Conservation (phyloP, 495 filamentous ascomycete species). For the Daldinia vernicosa region DNA sequence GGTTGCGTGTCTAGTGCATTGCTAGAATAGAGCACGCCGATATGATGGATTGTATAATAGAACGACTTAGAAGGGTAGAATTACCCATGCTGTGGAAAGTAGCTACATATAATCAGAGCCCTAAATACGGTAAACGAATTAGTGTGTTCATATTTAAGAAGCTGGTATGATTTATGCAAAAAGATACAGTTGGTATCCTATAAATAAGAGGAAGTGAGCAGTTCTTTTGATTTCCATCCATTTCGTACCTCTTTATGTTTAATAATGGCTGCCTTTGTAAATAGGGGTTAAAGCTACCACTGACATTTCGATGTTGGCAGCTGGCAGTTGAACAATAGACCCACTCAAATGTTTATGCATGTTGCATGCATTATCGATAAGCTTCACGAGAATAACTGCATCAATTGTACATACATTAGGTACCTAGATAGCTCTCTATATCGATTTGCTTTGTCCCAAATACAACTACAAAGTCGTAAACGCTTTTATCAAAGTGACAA, state of each 20-base stretch:
- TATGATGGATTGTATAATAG: constrained; percentile 42
- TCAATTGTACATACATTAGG: too few species aligned
- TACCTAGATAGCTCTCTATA: neutral
- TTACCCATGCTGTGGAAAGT: constrained; percentile 6
- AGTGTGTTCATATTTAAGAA: neutral
- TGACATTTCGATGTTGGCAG: neutral
- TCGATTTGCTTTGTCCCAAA: constrained; percentile 3
- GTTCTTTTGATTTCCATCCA: neutral
- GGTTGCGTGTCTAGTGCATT: neutral
- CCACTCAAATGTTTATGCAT: neutral
- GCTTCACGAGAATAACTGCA: neutral
- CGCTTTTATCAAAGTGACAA: constrained; percentile 2
- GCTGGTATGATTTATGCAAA: neutral
- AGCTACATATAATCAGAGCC: constrained; percentile 18
- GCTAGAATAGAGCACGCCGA: constrained; percentile 7
- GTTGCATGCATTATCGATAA: constrained; percentile 13
- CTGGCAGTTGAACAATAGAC: neutral
- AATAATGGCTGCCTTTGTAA: neutral
- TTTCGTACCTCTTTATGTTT: neutral
- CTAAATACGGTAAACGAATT: neutral
- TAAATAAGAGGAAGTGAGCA: neutral
- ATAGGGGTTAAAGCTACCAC: neutral
- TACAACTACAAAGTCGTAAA: neutral
- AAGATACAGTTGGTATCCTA: neutral
- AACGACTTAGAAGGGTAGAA: constrained; percentile 21